These are phyloP conservation scores for Cornus suecica DNA, from an alignment of 148 eudicot genomes.

Conservation along the genomic window DNA sequence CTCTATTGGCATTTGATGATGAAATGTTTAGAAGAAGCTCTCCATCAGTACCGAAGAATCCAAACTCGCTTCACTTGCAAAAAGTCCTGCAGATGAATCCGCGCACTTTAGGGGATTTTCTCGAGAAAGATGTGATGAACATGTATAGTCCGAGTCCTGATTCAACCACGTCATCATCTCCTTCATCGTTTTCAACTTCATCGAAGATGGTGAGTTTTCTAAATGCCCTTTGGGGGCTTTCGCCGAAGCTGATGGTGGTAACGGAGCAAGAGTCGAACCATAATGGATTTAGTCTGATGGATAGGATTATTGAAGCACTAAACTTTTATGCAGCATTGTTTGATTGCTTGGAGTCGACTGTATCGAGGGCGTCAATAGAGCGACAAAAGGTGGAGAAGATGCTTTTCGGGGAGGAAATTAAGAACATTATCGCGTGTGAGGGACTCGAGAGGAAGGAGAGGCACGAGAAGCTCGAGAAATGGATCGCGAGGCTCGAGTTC, in stretches of 20 bases:
- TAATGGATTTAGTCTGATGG: conserved; percentile 45
- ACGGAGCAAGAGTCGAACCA: conserved; percentile 80
- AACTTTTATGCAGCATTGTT: conserved; percentile 68
- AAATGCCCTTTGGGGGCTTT: conserved; percentile 44
- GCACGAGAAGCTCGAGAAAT: conserved; percentile 72
- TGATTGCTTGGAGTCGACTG: conserved; percentile 58
- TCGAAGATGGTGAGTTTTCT: conserved; percentile 40
- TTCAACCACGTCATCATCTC: conserved; percentile 42
- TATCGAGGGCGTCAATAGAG: conserved; percentile 42
- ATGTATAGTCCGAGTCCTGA: conserved; percentile 33
- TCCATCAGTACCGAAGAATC: conserved; percentile 6
- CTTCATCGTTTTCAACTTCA: conserved; percentile 24
- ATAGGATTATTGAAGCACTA: conserved; percentile 55
- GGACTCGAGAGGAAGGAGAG: conserved; percentile 59
- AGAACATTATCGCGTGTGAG: conserved; percentile 68
- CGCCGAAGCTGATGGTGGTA: conserved; percentile 69
- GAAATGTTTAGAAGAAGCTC: conserved; percentile 17
- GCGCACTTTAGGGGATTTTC: conserved; percentile 38
- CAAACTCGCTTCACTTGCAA: neutral
- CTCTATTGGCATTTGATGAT: conserved; percentile 57
- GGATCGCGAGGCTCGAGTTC: conserved; percentile 56
- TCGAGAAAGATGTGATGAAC: conserved; percentile 26
- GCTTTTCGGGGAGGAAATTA: conserved; percentile 71
- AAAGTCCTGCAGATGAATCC: conserved; percentile 15
- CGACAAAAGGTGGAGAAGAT: conserved; percentile 65